These are phyloP conservation scores for Fraxinus nigra DNA, from an alignment of 305 asterid genomes.

Conservation along the genomic window DNA sequence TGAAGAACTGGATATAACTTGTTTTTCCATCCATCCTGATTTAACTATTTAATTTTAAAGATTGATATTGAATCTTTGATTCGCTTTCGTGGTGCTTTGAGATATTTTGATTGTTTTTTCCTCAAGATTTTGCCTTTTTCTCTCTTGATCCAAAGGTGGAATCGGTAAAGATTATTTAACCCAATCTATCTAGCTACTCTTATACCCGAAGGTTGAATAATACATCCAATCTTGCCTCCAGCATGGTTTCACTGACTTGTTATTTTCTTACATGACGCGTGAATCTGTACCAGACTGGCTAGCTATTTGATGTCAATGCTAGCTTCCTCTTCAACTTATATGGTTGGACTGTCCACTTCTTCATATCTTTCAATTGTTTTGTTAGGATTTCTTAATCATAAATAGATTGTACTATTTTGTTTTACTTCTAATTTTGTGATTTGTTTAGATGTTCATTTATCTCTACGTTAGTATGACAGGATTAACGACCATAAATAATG, in stretches of 20 bases:
- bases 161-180: neutral
- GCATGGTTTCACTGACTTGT: neutral
- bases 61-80: neutral
- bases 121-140: neutral
- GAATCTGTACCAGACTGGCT: neutral
- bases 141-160: neutral
- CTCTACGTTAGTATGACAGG: neutral
- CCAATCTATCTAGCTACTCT: neutral
- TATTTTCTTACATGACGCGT: neutral
- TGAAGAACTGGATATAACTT: neutral
- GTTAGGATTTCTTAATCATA: neutral
- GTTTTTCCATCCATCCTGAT: neutral
- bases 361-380: neutral
- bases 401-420: neutral
- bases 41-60: no score
- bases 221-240: neutral
- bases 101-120: conserved; percentile 1
- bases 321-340: neutral
- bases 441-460: neutral
- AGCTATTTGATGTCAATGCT: conserved; percentile 8
- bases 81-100: neutral
- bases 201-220: neutral
- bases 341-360: neutral
- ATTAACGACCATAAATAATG: neutral
- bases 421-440: neutral